Percentiles rank a stretch among this genome's conserved stretches.
phyloP scores from a whole-genome alignment of 495 filamentous ascomycete genomes.

The Trichoderma gamsii region DNA sequence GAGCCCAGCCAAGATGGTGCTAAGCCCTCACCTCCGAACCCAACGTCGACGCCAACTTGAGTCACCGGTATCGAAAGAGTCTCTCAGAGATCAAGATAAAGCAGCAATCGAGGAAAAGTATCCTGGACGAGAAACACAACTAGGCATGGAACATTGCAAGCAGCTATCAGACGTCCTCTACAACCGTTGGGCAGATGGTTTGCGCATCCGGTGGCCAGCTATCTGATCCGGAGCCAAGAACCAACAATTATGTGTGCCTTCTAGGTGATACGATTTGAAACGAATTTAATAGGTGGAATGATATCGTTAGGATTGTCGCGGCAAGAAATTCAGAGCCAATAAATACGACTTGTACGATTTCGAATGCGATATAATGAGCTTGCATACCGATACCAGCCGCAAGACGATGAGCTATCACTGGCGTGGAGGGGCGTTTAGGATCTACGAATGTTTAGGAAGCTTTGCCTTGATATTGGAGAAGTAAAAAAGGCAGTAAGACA shows the following conservation, averaged over 20 bases:
- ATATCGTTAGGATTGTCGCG: not conserved
- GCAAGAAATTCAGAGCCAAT: not conserved
- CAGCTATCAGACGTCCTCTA: constrained; percentile 87
- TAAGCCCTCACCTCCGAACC: constrained; percentile 76
- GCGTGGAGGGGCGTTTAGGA: not conserved
- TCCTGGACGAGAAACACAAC: constrained; percentile 44
- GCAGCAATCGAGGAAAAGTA: constrained; percentile 40
- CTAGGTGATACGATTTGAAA: not conserved
- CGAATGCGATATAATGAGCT: not conserved
- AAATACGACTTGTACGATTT: not conserved
- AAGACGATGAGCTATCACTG: not conserved
- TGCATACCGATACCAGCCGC: not conserved
- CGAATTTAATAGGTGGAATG: not conserved
- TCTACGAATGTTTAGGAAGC: not conserved
- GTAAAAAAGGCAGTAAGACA: not conserved
- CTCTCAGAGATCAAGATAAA: constrained; percentile 39
- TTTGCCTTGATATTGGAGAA: not conserved
- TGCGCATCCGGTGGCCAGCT: constrained; percentile 71
- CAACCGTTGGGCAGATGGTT: constrained; percentile 77
- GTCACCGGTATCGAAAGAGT: constrained; percentile 30
- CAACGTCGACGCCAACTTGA: constrained; percentile 65
- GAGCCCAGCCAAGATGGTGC: constrained; percentile 54
- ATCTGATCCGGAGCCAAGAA: constrained; percentile 26
- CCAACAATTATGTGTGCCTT: not conserved
- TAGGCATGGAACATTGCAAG: constrained; percentile 87